phyloP scores from a whole-genome alignment of 192 early-diverging fungal genomes.

The Mortierella alpina region DNA sequence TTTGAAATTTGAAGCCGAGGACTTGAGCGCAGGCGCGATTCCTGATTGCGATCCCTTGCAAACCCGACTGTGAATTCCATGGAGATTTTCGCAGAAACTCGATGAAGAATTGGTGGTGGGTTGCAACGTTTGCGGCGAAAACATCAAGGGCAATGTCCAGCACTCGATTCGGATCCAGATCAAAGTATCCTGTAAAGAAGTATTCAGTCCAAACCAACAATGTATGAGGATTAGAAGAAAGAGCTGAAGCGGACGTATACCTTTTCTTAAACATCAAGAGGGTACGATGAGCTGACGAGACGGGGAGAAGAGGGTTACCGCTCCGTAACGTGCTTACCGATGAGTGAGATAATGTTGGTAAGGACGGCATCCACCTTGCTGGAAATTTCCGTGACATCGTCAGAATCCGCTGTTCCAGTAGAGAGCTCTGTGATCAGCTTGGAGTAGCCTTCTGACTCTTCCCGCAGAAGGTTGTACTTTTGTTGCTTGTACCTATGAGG shows the following conservation, averaged over 20 bases:
- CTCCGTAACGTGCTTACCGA: constrained; percentile 5
- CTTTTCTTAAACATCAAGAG: not conserved
- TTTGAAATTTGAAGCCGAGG: constrained; percentile 81
- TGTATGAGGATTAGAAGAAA: not conserved
- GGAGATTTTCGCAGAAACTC: constrained; percentile 66
- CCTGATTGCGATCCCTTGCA: not conserved
- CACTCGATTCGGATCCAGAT: constrained; percentile 87
- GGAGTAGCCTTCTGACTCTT: constrained; percentile 85
- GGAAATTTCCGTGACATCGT: not conserved
- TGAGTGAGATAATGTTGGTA: constrained; percentile 18
- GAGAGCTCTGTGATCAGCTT: constrained; percentile 74
- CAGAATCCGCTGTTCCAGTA: constrained; percentile 27
- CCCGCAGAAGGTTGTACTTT: constrained; percentile 85
- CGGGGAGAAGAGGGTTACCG: no score
- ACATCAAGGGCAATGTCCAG: constrained; percentile 81
- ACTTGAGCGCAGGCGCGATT: constrained; percentile 66
- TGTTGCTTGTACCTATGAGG: constrained; percentile 76
- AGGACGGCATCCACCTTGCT: constrained; percentile 11
- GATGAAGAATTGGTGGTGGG: constrained; percentile 79
- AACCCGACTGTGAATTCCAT: constrained; percentile 45
- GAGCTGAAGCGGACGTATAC: no score
- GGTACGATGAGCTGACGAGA: no score
- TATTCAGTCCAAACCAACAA: not conserved
- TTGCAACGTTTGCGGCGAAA: constrained; percentile 75
- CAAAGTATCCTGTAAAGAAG: constrained; percentile 69